Base-by-base conservation (phyloP, 1,139 yeast species). In the Entelexis paramagnoliae region DNA sequence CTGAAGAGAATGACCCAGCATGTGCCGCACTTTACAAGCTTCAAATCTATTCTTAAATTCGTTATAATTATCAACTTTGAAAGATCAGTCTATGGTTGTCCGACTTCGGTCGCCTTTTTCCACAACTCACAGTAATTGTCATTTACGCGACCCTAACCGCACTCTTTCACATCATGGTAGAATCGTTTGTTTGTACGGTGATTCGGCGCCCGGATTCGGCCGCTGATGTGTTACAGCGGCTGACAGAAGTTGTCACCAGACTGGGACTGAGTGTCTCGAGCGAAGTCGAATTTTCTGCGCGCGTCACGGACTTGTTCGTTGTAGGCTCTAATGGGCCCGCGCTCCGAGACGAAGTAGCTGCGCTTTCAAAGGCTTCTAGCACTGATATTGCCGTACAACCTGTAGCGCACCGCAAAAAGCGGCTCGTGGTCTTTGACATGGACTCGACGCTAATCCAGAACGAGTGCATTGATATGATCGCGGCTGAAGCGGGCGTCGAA, bases 371-470 rank as follows among this genome's bases (percentile, higher is more conserved):
- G 26, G 33, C 40, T 16, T 16, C 11, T 26, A 34, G 16, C 13
- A 26, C 28, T 3, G 47, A 44, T 19, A 44, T 44, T 44, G 47
- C 47, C 5, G n/a, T 44, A 4, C 47, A 44, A 13, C 33, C 47
- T 3, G 32, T 24, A 1, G 39, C 39, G 14, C 39, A 44, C 16
- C 39, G 47, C 16, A 20, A 34, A 10, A 44, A 44, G 16, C 47
- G 47, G n/a, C 72, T 91, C 48, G 81, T 86, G 57, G 86, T 93
- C 20, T 93, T 93, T 63, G 98, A 93, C 63, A 93, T 93, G 98
- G 99, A 93, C 70, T 89, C 97, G 0, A 93, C 98, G 0, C 72
- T 93, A 64, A 93, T 93, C 60, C 82, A 85, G 66, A 97, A 93
- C 68, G 99, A 93, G 68, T 97, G 91, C 46, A 91, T 91, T 60